Percentiles rank a stretch among this genome's conserved stretches.
Conservation (phyloP, 257 asterid species). For the Solanum lycopersicoides region DNA sequence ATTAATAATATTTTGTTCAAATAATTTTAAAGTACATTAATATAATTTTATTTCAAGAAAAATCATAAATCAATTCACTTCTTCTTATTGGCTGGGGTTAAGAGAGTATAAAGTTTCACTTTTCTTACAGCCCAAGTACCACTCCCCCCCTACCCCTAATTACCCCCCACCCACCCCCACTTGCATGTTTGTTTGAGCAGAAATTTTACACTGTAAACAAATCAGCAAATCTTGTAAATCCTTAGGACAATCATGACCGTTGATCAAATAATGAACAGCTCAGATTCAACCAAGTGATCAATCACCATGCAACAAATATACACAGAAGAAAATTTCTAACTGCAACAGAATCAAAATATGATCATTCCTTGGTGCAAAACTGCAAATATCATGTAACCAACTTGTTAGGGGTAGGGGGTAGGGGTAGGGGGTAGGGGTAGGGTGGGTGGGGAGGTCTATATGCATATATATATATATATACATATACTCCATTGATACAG, state of each 20-base stretch:
- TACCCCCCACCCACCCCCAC: background rate
- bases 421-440: too few species aligned
- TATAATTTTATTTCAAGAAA: background rate
- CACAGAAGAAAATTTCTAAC: background rate
- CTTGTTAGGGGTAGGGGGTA: background rate
- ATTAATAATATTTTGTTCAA: too few species aligned
- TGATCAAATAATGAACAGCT: background rate
- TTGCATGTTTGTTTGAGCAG: background rate
- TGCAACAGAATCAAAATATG: background rate
- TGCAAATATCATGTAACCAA: conserved; percentile 13
- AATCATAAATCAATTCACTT: background rate
- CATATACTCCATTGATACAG: background rate
- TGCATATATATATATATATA: background rate
- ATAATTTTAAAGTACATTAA: too few species aligned
- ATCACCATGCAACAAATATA: background rate
- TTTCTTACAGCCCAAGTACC: background rate
- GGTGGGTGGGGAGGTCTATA: background rate
- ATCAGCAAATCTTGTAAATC: background rate
- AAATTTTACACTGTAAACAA: background rate
- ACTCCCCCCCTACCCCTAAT: background rate
- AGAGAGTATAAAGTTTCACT: background rate
- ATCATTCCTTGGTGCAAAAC: background rate
- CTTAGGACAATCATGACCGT: background rate
- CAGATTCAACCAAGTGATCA: background rate
- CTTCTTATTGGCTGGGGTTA: background rate